These are phyloP conservation scores for Paraphoma chrysanthemicola DNA, from an alignment of 2,329 filamentous ascomycete species.

Conservation along the genomic window DNA sequence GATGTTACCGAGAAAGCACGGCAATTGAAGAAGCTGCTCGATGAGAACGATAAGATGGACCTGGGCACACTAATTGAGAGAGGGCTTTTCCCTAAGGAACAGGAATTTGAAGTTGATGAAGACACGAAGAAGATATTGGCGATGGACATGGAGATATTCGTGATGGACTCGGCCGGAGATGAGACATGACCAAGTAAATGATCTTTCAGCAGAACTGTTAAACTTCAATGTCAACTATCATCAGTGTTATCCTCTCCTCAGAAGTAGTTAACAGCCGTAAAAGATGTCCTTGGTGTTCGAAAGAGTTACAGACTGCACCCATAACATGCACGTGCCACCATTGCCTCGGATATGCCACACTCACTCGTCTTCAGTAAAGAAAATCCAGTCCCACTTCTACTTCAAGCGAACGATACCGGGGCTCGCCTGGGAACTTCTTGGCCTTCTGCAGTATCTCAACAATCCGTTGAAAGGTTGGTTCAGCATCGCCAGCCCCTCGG, in stretches of 20 bases:
- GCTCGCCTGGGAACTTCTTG: conserved; percentile 9
- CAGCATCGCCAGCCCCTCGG: conserved; percentile 1
- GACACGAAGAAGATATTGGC: conserved; percentile 32
- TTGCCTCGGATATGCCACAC: too few species aligned
- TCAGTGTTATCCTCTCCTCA: neutral
- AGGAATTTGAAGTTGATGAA: conserved; percentile 51
- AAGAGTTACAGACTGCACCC: too few species aligned
- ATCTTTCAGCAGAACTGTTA: too few species aligned
- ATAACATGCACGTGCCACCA: too few species aligned
- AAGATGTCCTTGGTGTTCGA: neutral
- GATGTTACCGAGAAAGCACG: conserved; percentile 65
- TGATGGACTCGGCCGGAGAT: neutral
- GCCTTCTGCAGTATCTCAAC: conserved; percentile 10
- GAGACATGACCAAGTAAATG: too few species aligned
- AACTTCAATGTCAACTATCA: too few species aligned
- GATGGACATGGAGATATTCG: conserved; percentile 2
- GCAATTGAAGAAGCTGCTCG: conserved; percentile 56
- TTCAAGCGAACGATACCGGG: conserved; percentile 12
- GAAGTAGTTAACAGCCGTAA: neutral
- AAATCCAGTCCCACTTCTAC: conserved; percentile 8
- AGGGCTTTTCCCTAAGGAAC: conserved; percentile 56
- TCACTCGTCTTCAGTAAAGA: neutral
- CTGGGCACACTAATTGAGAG: conserved; percentile 46
- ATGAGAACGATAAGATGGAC: conserved; percentile 43
- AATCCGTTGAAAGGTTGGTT: conserved; percentile 6